Conservation (phyloP, 2,329 filamentous ascomycete genomes). For the Colletotrichum liaoningense region DNA sequence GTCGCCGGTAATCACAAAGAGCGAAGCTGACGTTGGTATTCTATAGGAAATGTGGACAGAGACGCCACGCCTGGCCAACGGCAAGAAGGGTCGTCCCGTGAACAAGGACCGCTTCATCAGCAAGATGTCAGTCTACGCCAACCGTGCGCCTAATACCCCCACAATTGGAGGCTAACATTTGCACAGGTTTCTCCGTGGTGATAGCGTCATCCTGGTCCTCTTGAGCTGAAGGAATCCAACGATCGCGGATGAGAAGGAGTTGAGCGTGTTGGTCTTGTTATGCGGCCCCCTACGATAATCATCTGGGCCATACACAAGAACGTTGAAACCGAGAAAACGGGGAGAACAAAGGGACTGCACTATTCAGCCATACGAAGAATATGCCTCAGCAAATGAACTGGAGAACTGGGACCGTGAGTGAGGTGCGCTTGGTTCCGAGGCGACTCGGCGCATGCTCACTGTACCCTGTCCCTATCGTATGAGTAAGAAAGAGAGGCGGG, state of each 20-base stretch:
- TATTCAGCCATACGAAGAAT: not conserved
- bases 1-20: not conserved
- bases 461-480: not conserved
- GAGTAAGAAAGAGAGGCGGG: not conserved
- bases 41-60: constrained; percentile 96
- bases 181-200: constrained; percentile 82
- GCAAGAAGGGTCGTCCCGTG: constrained; percentile 88
- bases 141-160: not conserved
- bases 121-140: constrained; percentile 80
- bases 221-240: constrained; percentile 67
- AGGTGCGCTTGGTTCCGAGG: not conserved
- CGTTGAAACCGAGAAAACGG: not conserved
- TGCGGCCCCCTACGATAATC: constrained; percentile 1
- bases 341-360: not conserved
- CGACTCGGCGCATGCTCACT: not conserved
- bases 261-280: constrained; percentile 17
- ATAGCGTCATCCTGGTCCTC: constrained; percentile 88
- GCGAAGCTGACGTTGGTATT: constrained; percentile 1
- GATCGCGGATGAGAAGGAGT: constrained; percentile 12
- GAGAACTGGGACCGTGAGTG: not conserved
- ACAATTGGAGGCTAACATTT: not conserved
- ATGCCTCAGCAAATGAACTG: not conserved
- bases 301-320: not conserved
- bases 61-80: constrained; percentile 82
- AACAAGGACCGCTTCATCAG: constrained; percentile 99